These are phyloP conservation scores for Chenopodium formosanum DNA, from an alignment of 148 eudicot genomes.

Conservation along the genomic window DNA sequence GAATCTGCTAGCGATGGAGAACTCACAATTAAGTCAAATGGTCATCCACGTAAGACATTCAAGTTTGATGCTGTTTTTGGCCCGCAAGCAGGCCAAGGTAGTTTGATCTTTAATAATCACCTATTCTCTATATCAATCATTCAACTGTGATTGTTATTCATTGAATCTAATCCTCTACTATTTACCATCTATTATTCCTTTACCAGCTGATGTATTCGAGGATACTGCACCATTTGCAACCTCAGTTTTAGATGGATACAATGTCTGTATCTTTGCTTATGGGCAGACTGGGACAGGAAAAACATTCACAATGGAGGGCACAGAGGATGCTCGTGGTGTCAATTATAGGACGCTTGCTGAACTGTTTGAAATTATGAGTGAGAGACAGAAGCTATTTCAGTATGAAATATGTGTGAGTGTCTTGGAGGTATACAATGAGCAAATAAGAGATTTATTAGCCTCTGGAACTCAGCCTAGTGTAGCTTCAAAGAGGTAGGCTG, in stretches of 20 bases:
- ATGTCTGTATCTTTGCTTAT: slow-evolving; percentile 93
- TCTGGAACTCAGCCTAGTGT: slow-evolving; percentile 60
- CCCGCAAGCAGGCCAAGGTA: slow-evolving; percentile 90
- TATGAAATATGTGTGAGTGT: slow-evolving; percentile 86
- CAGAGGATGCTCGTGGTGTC: slow-evolving; percentile 80
- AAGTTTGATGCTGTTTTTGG: slow-evolving; percentile 90
- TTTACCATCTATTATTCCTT: slow-evolving; percentile 7
- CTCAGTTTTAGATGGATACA: slow-evolving; percentile 94
- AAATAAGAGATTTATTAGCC: slow-evolving; percentile 78
- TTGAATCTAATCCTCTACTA: neutral
- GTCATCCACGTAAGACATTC: slow-evolving; percentile 56
- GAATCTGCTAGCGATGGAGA: neutral
- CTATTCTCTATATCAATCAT: neutral
- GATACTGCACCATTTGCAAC: slow-evolving; percentile 85
- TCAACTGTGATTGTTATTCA: neutral
- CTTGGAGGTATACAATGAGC: slow-evolving; percentile 94
- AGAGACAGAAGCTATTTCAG: slow-evolving; percentile 53
- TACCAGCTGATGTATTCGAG: slow-evolving; percentile 73
- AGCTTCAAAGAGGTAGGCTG: slow-evolving; percentile 65
- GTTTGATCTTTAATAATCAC: slow-evolving; percentile 1
- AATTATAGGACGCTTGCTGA: slow-evolving; percentile 84
- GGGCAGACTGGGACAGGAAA: slow-evolving; percentile 99
- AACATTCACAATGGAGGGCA: slow-evolving; percentile 97
- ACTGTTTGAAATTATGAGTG: slow-evolving; percentile 63
- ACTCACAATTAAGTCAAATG: slow-evolving; percentile 52